Percentiles rank a stretch among this genome's conserved stretches.
These are phyloP conservation scores for Myochromella boudieri DNA, from an alignment of 768 basidiomycete species.

Conservation along the genomic window DNA sequence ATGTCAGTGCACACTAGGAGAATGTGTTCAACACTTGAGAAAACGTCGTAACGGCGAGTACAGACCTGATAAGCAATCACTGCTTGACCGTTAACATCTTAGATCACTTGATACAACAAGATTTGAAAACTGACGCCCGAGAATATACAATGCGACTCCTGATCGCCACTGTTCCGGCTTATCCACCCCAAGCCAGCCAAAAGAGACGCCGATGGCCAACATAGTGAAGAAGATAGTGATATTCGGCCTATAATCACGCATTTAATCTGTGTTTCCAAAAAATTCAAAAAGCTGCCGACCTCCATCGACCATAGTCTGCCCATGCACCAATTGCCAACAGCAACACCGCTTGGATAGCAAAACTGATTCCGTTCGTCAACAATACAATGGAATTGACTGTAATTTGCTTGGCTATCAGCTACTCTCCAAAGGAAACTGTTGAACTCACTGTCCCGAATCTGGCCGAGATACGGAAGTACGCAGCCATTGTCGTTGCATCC, in stretches of 20 bases:
- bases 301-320: constrained; percentile 84
- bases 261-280: background rate
- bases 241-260: constrained; percentile 52
- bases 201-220: constrained; percentile 63
- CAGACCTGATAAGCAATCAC: constrained; percentile 72
- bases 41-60: background rate
- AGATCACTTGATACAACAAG: background rate
- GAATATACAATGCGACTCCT: constrained; percentile 60
- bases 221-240: constrained; percentile 77
- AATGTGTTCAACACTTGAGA: background rate
- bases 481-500: constrained; percentile 56
- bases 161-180: constrained; percentile 63
- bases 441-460: constrained; percentile 55
- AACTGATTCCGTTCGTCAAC: constrained; percentile 77
- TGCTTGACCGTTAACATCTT: constrained; percentile 19
- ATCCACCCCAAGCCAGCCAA: constrained; percentile 77
- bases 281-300: constrained; percentile 31
- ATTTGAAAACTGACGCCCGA: constrained; percentile 49
- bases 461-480: constrained; percentile 66
- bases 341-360: constrained; percentile 70
- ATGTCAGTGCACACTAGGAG: constrained; percentile 66
- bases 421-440: background rate
- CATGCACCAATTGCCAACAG: constrained; percentile 70
- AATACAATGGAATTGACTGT: constrained; percentile 77
- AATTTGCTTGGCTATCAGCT: background rate